Evolutionary conservation across 441 rosid species (phyloP), one percentile per base, ranked within the genome.

Genomic region (Adansonia madagascariensis): DNA sequence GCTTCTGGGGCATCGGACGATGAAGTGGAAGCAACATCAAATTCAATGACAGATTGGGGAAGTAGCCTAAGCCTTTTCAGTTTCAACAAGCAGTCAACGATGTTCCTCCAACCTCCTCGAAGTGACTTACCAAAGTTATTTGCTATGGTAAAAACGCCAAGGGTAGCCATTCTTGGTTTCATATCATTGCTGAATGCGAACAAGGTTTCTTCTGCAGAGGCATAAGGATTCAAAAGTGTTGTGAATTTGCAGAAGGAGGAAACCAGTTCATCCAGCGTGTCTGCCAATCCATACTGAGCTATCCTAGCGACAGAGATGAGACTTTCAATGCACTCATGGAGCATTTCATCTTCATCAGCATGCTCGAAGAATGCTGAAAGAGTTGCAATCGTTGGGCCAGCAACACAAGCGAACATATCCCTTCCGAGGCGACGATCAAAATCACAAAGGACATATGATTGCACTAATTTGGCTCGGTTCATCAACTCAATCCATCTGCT

Each of bases 101-200:
- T 91, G 78, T 91, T 92, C 80, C 97, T 92, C 99, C 98, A 95
- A 1, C 97, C 98, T 14, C 89, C 97, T 65, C 89, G 83, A 9
- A 95, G 89, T 0, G 97, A 90, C 64, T 86, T 87, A 1, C 99
- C 99, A 1, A 93, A 95, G 81, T 80, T 87, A 82, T 92, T 93
- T 11, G 97, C 98, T 0, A 92, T 88, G 15, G 93, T 92, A 82
- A 95, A 95, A 73, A 95, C 93, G 0, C 97, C 95, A 6, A 95
- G 91, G 18, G 98, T 92, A 3, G 98, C 99, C 94, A 93, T 91
- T 75, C 93, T 88, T 1, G 99, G 92, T 83, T 95, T 95, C 85
- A 92, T 50, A 61, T 95, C 98, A 22, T 95, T 81, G 77, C 97
- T 90, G 71, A 95, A 95, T 17, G 90, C 89, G 4, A 93, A 92